Base-by-base conservation (phyloP, 2,329 filamentous ascomycete species). In the Knufia fluminis region DNA sequence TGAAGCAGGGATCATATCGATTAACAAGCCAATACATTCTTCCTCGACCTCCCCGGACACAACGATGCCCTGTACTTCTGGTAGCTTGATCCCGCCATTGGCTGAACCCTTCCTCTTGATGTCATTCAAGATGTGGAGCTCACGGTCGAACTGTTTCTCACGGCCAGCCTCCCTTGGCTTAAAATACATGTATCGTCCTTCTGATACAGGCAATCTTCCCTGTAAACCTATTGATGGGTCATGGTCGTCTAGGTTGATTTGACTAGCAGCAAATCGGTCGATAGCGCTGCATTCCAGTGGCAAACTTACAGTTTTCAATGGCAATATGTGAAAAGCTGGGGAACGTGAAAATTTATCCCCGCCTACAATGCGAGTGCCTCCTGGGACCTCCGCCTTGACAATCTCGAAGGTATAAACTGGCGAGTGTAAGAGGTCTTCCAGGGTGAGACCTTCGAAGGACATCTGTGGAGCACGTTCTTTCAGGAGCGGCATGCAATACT, bases 161-260 rank as follows among this genome's bases (percentile, higher is more conserved):
- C 35, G 35, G 35, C 6, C 35, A 16, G 14, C 35, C 17, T 38
- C 35, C 17, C 35, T 4, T 38, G 35, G 35, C 35, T 38, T 38
- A n/a, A 38, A 38, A 38, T 38, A 38, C 35, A 38, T 38, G n/a
- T 38, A 16, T 38, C 35, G 14, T 38, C 35, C 35, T 38, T 38
- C 35, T 38, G 35, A 20, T 38, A 38, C 17, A 38, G n/a, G 35
- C 4, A 6, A 7, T 20, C 17, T 38, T 20, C 35, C 35, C 14
- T 38, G 17, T 7, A 38, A 12, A 4, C 35, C 35, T 6, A 4
- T 38, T 7, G 14, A 20, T 7, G 35, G 35, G n/a, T 38, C 35
- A n/a, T 38, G 35, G 17, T 38, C 35, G 35, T 38, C 35, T 7
- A 38, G 4, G 14, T n/a, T 38, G 35, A 38, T 7, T 38, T 38